Conservation (phyloP, 2,329 filamentous ascomycete species). For the Aspergillus niger region DNA sequence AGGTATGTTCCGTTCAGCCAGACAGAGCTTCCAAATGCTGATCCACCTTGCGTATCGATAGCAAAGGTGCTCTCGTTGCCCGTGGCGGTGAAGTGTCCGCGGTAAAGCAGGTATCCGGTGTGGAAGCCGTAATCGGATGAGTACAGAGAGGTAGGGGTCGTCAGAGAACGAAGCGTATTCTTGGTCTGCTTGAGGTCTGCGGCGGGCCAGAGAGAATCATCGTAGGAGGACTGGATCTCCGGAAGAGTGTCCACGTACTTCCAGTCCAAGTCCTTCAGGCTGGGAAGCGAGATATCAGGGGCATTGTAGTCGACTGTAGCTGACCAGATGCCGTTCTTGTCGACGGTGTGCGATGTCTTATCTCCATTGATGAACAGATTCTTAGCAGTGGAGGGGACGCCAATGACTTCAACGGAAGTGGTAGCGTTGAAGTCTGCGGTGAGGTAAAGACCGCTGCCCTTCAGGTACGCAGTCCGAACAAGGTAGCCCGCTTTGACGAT, state of each 20-base stretch:
- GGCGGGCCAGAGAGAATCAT: constrained; percentile 67
- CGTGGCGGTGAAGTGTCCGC: constrained; percentile 67
- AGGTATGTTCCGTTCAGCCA: constrained; percentile 67
- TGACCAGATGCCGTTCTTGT: constrained; percentile 52
- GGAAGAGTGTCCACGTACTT: constrained; percentile 71
- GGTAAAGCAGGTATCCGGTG: constrained; percentile 67
- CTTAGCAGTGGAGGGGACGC: constrained; percentile 58
- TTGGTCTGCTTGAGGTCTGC: constrained; percentile 62
- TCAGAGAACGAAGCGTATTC: constrained; percentile 60
- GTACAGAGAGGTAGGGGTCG: constrained; percentile 68
- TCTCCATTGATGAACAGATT: constrained; percentile 64
- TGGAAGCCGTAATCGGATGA: constrained; percentile 74
- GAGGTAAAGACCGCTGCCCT: constrained; percentile 60
- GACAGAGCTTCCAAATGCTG: constrained; percentile 65
- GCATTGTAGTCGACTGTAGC: constrained; percentile 54
- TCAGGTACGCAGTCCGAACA: constrained; percentile 52
- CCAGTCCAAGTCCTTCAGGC: constrained; percentile 64
- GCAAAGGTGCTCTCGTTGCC: constrained; percentile 61
- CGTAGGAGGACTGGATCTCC: constrained; percentile 64
- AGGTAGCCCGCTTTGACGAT: constrained; percentile 49
- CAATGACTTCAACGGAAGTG: constrained; percentile 67
- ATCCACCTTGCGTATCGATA: constrained; percentile 66
- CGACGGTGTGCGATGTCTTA: constrained; percentile 43
- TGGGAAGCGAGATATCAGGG: constrained; percentile 58
- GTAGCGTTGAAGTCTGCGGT: constrained; percentile 73